phyloP scores from a whole-genome alignment of 208 protist species.

The Trypanosomatidae sp. region DNA sequence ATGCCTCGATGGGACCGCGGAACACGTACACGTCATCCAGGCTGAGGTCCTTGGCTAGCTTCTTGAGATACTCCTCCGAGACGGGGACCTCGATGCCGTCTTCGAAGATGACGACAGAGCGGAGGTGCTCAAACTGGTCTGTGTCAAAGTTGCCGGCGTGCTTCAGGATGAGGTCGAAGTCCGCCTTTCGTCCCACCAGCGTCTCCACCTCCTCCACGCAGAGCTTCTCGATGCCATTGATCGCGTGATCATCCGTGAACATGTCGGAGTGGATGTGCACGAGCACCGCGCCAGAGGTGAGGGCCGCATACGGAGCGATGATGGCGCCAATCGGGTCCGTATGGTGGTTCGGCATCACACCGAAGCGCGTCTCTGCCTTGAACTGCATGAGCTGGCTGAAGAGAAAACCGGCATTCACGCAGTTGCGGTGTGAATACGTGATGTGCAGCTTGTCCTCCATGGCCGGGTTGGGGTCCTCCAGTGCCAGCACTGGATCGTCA shows the following conservation, averaged over 20 bases:
- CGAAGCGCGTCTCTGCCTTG: conserved; percentile 88
- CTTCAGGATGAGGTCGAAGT: conserved; percentile 87
- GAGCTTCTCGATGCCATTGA: conserved; percentile 89
- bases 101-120: conserved; percentile 87
- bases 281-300: conserved; percentile 85
- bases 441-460: conserved; percentile 89
- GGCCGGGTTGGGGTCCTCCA: conserved; percentile 81
- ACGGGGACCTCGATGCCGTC: conserved; percentile 53
- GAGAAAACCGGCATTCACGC: conserved; percentile 88
- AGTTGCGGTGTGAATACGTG: conserved; percentile 88
- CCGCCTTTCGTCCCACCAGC: conserved; percentile 71
- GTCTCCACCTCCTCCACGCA: conserved; percentile 89
- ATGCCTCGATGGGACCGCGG: conserved; percentile 81
- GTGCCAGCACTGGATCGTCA: conserved; percentile 87
- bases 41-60: conserved; percentile 65
- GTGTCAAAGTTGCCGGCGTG: conserved; percentile 89
- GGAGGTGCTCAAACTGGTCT: conserved; percentile 87
- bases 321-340: conserved; percentile 84
- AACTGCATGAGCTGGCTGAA: conserved; percentile 82
- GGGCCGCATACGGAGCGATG: conserved; percentile 83
- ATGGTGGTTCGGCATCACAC: conserved; percentile 90
- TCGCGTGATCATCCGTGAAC: conserved; percentile 91
- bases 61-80: conserved; percentile 72
- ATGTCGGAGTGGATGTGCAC: conserved; percentile 88
- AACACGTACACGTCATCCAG: conserved; percentile 92